phyloP scores from a whole-genome alignment of 2,329 filamentous ascomycete genomes.

The Colletotrichum orchidophilum region DNA sequence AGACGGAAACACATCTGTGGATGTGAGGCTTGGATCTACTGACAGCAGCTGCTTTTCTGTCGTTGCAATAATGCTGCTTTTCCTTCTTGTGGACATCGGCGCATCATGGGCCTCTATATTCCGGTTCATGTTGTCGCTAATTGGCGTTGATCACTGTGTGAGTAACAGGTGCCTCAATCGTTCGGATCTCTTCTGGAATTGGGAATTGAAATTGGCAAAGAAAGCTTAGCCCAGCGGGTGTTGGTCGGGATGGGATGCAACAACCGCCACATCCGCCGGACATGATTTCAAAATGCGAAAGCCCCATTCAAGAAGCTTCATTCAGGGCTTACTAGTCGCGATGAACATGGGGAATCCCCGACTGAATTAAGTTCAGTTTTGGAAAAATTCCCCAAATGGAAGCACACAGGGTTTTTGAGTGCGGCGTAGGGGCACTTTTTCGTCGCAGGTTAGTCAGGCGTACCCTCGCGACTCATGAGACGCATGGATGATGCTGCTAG shows the following conservation, averaged over 20 bases:
- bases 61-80: conserved; percentile 3
- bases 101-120: neutral
- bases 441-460: neutral
- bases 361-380: neutral
- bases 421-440: neutral
- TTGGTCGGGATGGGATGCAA: neutral
- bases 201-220: neutral
- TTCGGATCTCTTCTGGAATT: neutral
- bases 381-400: neutral
- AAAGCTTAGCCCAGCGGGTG: too few species aligned
- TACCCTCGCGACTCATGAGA: neutral
- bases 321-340: neutral
- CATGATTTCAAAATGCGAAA: neutral
- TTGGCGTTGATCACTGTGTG: neutral
- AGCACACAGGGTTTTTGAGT: neutral
- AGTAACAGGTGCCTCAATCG: too few species aligned
- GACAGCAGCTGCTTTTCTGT: conserved; percentile 6
- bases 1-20: conserved; percentile 22
- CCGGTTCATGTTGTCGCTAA: neutral
- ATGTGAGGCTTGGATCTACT: conserved; percentile 4
- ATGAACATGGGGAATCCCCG: neutral
- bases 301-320: neutral
- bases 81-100: neutral
- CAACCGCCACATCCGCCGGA: neutral
- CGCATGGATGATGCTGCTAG: neutral